Base-by-base conservation (phyloP, 73 alveolate genomes). In the Paramecium primaurelia region DNA sequence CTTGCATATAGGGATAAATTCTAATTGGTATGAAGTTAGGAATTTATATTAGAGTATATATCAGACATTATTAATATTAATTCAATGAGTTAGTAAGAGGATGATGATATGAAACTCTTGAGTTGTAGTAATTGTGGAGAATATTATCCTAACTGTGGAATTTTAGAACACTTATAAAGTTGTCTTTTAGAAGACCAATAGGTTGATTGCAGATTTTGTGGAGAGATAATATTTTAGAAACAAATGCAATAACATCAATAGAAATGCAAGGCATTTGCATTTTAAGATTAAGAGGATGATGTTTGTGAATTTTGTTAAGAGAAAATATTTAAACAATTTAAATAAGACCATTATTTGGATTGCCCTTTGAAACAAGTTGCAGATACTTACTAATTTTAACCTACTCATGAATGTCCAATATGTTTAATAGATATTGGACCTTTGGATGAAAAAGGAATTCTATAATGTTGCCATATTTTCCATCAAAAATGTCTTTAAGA, bases 1-100 rank as follows among this genome's bases (percentile, higher is more conserved):
- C 88, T 75, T 75, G 88, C 88, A n/a, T 75, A 75, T 0, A 38
- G 60, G 6, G 88, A 75, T 75, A 75, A 42, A 42, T 75, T 75
- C 59, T 42, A 75, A 38, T 75, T 75, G 38, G 88, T 0, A 75
- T 75, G 58, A 25, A 75, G 34, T 32, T 75, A 28, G 1, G 88
- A 75, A 64, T 64, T 64, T 11, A 64, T 64, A 64, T 64, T 64
- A 28, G 84, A 64, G 30, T 64, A 64, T 64, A 64, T 64, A 11
- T 64, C 84, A 25, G 84, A 64, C 84, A 64, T 64, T 11, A 64
- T 32, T 64, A 64, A 64, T 64, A 64, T 11, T 64, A 64, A 54
- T 54, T 18, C 28, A 54, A 64, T 64, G 84, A n/a, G 12, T 28
- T 10, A 26, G 14, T 4, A 18, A 54, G 5, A 54, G 25, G 69